Evolutionary conservation across 1,284 basidiomycete genomes (phyloP).

Genomic region (Marasmius oreades): DNA sequence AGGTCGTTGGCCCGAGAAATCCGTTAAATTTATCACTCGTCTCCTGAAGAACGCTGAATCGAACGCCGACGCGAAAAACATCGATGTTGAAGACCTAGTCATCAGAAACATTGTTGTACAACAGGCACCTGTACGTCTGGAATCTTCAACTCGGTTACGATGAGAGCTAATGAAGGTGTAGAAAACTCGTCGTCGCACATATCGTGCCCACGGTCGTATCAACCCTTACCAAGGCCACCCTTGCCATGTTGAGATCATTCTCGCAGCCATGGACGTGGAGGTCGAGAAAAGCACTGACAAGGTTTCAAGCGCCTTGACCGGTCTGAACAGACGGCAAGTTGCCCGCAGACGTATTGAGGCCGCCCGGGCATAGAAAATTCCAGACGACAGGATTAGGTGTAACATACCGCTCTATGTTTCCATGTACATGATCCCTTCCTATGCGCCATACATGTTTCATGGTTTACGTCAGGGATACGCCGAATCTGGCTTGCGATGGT

Average conservation of each 20-base stretch:
- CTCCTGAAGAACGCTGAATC: constrained; percentile 99
- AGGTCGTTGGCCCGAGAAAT: constrained; percentile 99
- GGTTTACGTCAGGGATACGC: background rate
- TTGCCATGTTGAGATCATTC: constrained; percentile 94
- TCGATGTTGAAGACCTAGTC: constrained; percentile 87
- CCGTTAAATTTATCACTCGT: constrained; percentile 91
- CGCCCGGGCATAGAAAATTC: constrained; percentile 43
- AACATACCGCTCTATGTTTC: constrained; percentile 13
- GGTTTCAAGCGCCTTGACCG: constrained; percentile 49
- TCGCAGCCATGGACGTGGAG: constrained; percentile 73
- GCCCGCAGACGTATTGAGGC: constrained; percentile 83
- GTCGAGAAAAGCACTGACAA: constrained; percentile 91
- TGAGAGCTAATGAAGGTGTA: constrained; percentile 25
- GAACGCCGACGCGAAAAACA: constrained; percentile 97
- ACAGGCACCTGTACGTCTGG: constrained; percentile 84
- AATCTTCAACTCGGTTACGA: background rate
- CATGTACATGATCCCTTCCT: constrained; percentile 12
- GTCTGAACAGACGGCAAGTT: constrained; percentile 78
- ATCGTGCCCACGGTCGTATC: constrained; percentile 97
- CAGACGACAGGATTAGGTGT: constrained; percentile 5
- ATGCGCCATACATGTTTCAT: constrained; percentile 9
- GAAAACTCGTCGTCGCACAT: constrained; percentile 99
- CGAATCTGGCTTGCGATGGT: background rate
- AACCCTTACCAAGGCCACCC: constrained; percentile 91
- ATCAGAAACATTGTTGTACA: constrained; percentile 99